Evolutionary conservation across 2,329 filamentous ascomycete species (phyloP).

Genomic region (Cladosporium sp.): DNA sequence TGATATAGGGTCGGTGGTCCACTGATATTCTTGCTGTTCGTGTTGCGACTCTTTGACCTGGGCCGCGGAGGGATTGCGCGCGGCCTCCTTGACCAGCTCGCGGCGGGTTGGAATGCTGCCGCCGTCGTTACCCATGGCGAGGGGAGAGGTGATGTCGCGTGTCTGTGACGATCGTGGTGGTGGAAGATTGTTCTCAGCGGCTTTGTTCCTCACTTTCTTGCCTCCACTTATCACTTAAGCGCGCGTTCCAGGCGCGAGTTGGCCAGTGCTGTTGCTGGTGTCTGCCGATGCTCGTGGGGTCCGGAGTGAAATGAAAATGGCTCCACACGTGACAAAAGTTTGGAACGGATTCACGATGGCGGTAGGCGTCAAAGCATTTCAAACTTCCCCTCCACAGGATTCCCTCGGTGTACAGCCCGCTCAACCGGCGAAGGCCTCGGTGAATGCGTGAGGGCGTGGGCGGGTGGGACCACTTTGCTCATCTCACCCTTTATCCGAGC

Average conservation of each 20-base stretch:
- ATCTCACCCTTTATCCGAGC: slow-evolving; percentile 1
- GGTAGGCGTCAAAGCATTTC: not conserved
- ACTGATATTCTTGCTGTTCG: slow-evolving; percentile 82
- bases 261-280: slow-evolving; percentile 10
- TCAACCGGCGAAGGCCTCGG: slow-evolving; percentile 12
- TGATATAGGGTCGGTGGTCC: slow-evolving; percentile 86
- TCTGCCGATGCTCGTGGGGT: slow-evolving; percentile 5
- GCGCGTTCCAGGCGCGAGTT: slow-evolving; percentile 12
- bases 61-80: slow-evolving; percentile 75
- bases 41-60: slow-evolving; percentile 86
- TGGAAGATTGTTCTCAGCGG: not conserved
- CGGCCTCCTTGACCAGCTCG: slow-evolving; percentile 93
- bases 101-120: slow-evolving; percentile 91
- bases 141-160: not conserved
- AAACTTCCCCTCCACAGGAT: not conserved
- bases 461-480: not conserved
- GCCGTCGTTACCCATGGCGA: slow-evolving; percentile 90
- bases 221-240: not conserved
- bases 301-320: not conserved
- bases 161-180: not conserved
- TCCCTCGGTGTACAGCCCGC: slow-evolving; percentile 8
- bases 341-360: not conserved
- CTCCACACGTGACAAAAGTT: slow-evolving; percentile 1
- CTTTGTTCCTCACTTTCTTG: not conserved
- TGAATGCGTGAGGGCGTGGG: not conserved